Base-by-base conservation (phyloP, 768 basidiomycete species). In the Strobilomyces confusus region DNA sequence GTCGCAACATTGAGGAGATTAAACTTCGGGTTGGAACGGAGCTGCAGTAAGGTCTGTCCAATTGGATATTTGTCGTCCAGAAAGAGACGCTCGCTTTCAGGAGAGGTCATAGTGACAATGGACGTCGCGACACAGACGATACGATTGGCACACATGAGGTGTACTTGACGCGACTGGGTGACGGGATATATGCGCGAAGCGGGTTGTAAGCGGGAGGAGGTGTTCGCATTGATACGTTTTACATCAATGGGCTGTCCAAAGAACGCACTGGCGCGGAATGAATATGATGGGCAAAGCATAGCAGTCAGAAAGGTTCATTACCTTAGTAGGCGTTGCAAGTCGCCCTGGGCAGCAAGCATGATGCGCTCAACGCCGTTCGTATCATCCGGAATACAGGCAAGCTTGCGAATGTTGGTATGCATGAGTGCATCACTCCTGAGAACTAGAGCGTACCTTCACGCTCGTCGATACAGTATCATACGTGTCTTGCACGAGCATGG, bases 251-350 rank as follows among this genome's bases (percentile, higher is more conserved):
- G 78, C 4, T 75, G 77, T 19, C 76, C 79, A 58, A 89, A 86
- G 67, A 83, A 87, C 23, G 85, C 78, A 62, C 87, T 89, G 59
- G 26, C 15, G 34, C n/a, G n/a, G 2, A 19, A 26, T 56, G 1
- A 46, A 43, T 17, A 42, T 15, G n/a, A 38, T 37, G 17, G 17
- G 19, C 9, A 25, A 44, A 3, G 15, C 40, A n/a, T 17, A 45
- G 25, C 23, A 29, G 15, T 48, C 26, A 9, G 15, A 53, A 61
- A n/a, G 20, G 25, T 20, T 5, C 14, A 11, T 17, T 60, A 84
- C 87, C 86, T 87, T 23, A 88, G 69, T 13, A 85, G 69, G 22
- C 86, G 76, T 65, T 88, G 87, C 8, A 89, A 66, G 63, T 88
- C 84, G 5, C 86, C 87, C 58, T 84, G 84, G 0, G 86, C 80